A percentile compares a stretch with the other conserved stretches of the same genome.
Evolutionary conservation across 2,329 filamentous ascomycete species (phyloP).

Genomic region (Alternaria ethzedia): DNA sequence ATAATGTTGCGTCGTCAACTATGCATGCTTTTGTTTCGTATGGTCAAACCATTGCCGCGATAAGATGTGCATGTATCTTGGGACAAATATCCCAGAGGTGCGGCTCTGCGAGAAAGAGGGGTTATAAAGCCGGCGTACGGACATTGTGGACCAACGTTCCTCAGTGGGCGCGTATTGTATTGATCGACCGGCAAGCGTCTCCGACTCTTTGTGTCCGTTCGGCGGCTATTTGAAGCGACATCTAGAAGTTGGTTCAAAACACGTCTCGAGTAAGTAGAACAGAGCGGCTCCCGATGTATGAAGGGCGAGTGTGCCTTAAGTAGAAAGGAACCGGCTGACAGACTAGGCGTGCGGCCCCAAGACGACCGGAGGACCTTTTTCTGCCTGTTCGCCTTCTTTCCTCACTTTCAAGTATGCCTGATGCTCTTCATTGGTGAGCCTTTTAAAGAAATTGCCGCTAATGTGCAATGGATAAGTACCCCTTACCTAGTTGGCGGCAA

Average conservation of each 20-base stretch:
- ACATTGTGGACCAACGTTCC: slow-evolving; percentile 7
- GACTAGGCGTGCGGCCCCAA: slow-evolving; percentile 13
- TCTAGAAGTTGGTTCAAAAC: slow-evolving; percentile 9
- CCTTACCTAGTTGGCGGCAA: slow-evolving; percentile 8
- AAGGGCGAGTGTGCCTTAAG: slow-evolving; percentile 28
- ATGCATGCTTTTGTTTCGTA: neutral
- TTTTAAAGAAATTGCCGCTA: slow-evolving; percentile 4
- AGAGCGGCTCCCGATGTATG: neutral
- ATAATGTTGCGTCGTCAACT: neutral
- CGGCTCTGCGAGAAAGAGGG: slow-evolving; percentile 30
- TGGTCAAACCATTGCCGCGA: slow-evolving; percentile 6
- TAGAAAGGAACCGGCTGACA: slow-evolving; percentile 20
- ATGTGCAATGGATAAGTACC: slow-evolving; percentile 13
- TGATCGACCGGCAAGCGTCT: slow-evolving; percentile 4
- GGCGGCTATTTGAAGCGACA: slow-evolving; percentile 4
- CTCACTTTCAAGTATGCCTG: slow-evolving; percentile 2
- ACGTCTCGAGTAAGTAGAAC: neutral
- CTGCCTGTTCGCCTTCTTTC: slow-evolving; percentile 26
- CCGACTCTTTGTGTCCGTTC: neutral
- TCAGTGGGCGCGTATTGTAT: slow-evolving; percentile 18
- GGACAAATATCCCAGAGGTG: slow-evolving; percentile 8
- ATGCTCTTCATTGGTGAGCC: slow-evolving; percentile 21
- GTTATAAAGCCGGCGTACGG: slow-evolving; percentile 23
- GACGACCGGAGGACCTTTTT: slow-evolving; percentile 15
- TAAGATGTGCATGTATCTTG: slow-evolving; percentile 17